A percentile compares a stretch with the other conserved stretches of the same genome.
These are phyloP conservation scores for Pseudohyphozyma bogoriensis DNA, from an alignment of 768 basidiomycete species.

Conservation along the genomic window DNA sequence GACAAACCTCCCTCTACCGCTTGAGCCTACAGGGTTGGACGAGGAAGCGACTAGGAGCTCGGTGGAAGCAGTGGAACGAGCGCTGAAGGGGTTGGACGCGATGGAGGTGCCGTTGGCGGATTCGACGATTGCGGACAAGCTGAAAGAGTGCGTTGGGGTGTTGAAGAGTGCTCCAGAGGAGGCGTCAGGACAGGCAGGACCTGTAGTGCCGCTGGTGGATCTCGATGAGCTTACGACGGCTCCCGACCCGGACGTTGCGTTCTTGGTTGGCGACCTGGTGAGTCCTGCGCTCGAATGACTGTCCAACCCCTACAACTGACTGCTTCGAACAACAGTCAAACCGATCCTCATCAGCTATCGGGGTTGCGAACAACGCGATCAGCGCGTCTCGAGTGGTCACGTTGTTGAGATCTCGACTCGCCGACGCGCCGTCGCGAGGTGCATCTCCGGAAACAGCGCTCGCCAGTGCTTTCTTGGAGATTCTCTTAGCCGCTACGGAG, in stretches of 20 bases:
- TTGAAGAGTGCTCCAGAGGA: background rate
- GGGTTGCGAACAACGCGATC: background rate
- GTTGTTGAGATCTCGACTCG: background rate
- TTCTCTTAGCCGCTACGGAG: background rate
- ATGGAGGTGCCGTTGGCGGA: background rate
- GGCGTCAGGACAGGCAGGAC: background rate
- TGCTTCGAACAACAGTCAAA: background rate
- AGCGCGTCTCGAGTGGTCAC: background rate
- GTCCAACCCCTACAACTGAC: background rate
- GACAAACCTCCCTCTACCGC: background rate
- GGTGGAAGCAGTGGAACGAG: background rate
- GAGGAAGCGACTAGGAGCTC: background rate
- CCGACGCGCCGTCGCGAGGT: background rate
- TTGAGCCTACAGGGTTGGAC: background rate
- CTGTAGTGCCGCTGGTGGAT: background rate
- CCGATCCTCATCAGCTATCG: background rate
- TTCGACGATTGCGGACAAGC: background rate
- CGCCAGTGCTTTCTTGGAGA: background rate
- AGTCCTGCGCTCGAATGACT: background rate
- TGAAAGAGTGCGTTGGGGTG: background rate
- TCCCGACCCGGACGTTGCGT: background rate
- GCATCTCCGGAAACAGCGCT: background rate
- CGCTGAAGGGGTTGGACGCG: background rate
- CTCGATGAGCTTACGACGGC: background rate
- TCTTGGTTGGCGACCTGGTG: background rate